These are phyloP conservation scores for Jatropha multifida DNA, from an alignment of 441 rosid genomes.

Conservation along the genomic window DNA sequence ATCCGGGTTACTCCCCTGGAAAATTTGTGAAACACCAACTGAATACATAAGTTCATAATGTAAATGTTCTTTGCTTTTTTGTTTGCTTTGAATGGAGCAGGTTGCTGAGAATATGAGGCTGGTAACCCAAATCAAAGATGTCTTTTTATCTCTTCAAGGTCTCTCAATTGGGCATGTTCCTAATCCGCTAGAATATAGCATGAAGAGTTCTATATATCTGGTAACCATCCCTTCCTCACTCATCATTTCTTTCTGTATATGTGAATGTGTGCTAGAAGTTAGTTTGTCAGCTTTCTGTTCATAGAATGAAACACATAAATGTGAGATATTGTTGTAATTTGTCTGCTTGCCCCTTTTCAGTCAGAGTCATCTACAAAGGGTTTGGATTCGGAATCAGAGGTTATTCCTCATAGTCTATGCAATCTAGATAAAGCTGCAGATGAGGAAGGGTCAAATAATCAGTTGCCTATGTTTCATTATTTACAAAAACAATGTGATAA, in stretches of 20 bases:
- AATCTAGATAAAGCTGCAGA: constrained; percentile 43
- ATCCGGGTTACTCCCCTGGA: neutral
- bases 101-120: constrained; percentile 61
- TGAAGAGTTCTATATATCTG: constrained; percentile 45
- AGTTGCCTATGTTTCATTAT: constrained; percentile 34
- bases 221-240: constrained; percentile 40
- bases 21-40: neutral
- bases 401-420: constrained; percentile 33
- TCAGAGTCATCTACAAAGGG: constrained; percentile 41
- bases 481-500: constrained; percentile 31
- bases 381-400: constrained; percentile 44
- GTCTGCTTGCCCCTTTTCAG: constrained; percentile 40
- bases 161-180: constrained; percentile 42
- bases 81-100: constrained; percentile 49
- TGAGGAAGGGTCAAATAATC: constrained; percentile 35
- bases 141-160: constrained; percentile 58
- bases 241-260: neutral
- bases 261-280: constrained; percentile 13
- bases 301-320: constrained; percentile 11
- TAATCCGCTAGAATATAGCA: constrained; percentile 37
- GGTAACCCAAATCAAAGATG: constrained; percentile 60
- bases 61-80: constrained; percentile 19
- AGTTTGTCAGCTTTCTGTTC: constrained; percentile 19
- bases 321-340: constrained; percentile 23
- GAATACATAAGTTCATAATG: neutral